phyloP scores from a whole-genome alignment of 208 protist genomes.

The Acanthamoeba culbertsoni region DNA sequence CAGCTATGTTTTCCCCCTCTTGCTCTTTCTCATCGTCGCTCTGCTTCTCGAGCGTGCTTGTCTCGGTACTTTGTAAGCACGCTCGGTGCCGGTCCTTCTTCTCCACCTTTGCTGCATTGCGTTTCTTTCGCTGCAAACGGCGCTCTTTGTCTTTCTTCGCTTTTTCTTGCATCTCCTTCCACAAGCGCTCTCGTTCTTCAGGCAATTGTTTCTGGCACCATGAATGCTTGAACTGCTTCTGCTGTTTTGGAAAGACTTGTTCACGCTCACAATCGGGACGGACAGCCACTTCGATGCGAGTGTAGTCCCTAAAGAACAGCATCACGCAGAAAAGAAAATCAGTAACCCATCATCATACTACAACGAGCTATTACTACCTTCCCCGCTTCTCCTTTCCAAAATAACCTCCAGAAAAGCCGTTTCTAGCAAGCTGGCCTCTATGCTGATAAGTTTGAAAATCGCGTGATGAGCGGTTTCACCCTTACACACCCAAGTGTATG shows the following conservation, averaged over 20 bases:
- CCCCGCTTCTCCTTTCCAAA: constrained; percentile 1
- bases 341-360: not conserved
- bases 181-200: not conserved
- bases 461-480: not conserved
- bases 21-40: not conserved
- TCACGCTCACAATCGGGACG: not conserved
- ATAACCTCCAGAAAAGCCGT: not conserved
- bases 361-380: not conserved
- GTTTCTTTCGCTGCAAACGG: not conserved
- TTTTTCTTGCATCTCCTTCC: not conserved
- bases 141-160: not conserved
- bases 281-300: not conserved
- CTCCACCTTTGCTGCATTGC: not conserved
- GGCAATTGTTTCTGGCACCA: not conserved
- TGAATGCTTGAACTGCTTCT: not conserved
- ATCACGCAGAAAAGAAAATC: not conserved
- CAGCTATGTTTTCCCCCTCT: not conserved
- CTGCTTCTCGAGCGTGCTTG: not conserved
- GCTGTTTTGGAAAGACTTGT: not conserved
- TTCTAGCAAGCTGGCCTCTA: not conserved
- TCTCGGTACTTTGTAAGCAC: not conserved
- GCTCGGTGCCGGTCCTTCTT: not conserved
- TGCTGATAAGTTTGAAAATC: not conserved
- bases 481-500: not conserved
- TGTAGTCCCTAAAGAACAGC: not conserved